These are phyloP conservation scores for Claviceps fusiformis DNA, from an alignment of 2,329 filamentous ascomycete genomes.

Conservation along the genomic window DNA sequence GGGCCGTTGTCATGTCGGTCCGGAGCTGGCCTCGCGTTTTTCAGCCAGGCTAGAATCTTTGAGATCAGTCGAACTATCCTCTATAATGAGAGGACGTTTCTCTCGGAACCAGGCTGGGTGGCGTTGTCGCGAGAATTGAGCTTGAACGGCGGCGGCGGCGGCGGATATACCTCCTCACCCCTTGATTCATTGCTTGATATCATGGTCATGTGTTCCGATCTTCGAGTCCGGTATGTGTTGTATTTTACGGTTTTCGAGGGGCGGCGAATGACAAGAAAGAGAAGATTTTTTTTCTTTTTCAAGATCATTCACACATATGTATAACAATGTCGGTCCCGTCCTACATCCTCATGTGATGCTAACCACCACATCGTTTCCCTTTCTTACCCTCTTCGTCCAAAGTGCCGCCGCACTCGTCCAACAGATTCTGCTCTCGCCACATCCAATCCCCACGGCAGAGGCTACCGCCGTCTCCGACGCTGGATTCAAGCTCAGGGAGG, in stretches of 20 bases:
- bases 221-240: conserved; percentile 16
- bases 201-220: conserved; percentile 16
- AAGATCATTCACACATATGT: too few relatives aligned
- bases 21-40: conserved; percentile 5
- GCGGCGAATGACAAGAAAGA: background rate
- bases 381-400: background rate
- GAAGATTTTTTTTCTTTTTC: too few relatives aligned
- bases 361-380: background rate
- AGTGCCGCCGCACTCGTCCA: background rate
- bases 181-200: conserved; percentile 18
- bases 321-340: background rate
- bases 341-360: background rate
- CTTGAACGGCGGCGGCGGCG: too few relatives aligned
- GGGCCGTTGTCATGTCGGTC: conserved; percentile 2
- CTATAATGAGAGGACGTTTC: conserved; percentile 12
- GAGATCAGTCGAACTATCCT: conserved; percentile 20
- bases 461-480: conserved; percentile 3
- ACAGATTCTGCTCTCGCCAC: background rate
- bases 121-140: conserved; percentile 1
- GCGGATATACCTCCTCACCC: background rate
- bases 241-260: background rate
- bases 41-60: conserved; percentile 13
- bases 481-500: conserved; percentile 3
- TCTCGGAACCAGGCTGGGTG: conserved; percentile 14
- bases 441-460: background rate